phyloP scores from a whole-genome alignment of 805 yeast species.

The Diddensiella santjacobensis region DNA sequence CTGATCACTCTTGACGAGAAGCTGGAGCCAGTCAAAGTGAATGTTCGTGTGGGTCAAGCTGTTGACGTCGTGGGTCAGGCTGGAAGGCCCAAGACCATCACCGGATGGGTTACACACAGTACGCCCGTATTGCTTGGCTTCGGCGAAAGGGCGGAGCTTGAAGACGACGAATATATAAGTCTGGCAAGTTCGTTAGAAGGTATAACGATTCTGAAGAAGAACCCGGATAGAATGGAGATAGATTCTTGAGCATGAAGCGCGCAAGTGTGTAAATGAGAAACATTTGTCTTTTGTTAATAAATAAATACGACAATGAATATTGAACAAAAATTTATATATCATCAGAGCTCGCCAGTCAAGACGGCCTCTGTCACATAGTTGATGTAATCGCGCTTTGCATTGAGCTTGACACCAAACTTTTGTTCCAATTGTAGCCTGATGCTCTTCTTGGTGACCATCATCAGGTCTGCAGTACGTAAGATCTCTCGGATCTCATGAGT shows the following conservation, averaged over 20 bases:
- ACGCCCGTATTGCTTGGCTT: constrained; percentile 92
- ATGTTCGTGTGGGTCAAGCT: constrained; percentile 97
- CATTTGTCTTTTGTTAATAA: constrained; percentile 2
- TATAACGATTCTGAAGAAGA: constrained; percentile 84
- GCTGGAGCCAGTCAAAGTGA: constrained; percentile 87
- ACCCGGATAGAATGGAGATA: constrained; percentile 54
- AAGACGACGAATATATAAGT: constrained; percentile 87
- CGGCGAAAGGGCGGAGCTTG: constrained; percentile 97
- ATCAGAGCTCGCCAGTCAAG: constrained; percentile 37
- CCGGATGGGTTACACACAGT: constrained; percentile 99
- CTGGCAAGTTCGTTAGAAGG: constrained; percentile 85
- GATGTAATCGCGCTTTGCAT: constrained; percentile 36
- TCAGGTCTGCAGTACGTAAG: constrained; percentile 36
- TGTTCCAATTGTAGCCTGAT: constrained; percentile 36
- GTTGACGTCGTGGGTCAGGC: constrained; percentile 99
- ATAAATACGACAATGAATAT: neutral
- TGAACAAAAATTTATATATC: neutral
- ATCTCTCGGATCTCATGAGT: constrained; percentile 37
- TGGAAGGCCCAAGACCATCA: constrained; percentile 96
- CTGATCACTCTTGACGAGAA: constrained; percentile 89
- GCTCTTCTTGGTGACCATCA: constrained; percentile 37
- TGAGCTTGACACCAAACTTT: constrained; percentile 33
- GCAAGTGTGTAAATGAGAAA: too few relatives aligned
- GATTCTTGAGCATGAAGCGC: constrained; percentile 18
- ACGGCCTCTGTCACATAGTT: constrained; percentile 39